Base-by-base conservation (phyloP, 805 yeast genomes). In the Myxozyma vanderwaltii region DNA sequence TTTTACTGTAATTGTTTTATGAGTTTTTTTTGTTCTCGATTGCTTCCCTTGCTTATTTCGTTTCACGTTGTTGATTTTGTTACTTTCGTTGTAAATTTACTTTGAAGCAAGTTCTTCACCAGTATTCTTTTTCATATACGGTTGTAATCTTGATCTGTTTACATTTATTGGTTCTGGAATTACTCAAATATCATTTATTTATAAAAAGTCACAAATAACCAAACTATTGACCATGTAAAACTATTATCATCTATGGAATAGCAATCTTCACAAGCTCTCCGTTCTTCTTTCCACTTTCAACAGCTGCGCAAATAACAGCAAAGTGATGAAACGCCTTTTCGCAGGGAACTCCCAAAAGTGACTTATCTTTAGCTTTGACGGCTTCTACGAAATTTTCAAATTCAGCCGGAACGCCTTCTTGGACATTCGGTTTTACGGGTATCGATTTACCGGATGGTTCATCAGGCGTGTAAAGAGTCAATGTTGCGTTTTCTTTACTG, bases 301-400 rank as follows among this genome's bases (percentile, higher is more conserved):
- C 75, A 60, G 89, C 88, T 27, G 97, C 98, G 56, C 83, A 96
- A 58, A 92, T 83, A 67, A 89, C 82, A 5, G 97, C 96, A 72
- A 91, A 82, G 74, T 92, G 98, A 74, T 91, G 97, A 84, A 88
- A 91, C 4, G 95, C 90, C 63, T 78, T 81, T 63, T 82, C 86
- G 26, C 96, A 96, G n/a, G 85, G 43, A 3, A 51, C 81, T 41
- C 70, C 75, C 52, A 86, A 74, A 55, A 82, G 64, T 2, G 76
- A 68, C 74, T 88, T 88, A 72, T 88, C 89, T 64, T 82, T 81
- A 57, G 79, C 76, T 26, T 69, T 64, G 29, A 87, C 85, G n/a
- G 91, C 90, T 47, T 81, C 80, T 57, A 76, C 76, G 68, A 84
- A 80, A 70, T 81, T 82, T 70, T 74, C 74, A 56, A 84, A 79